Conservation (phyloP, 2,329 filamentous ascomycete genomes). For the Coleophoma crateriformis region DNA sequence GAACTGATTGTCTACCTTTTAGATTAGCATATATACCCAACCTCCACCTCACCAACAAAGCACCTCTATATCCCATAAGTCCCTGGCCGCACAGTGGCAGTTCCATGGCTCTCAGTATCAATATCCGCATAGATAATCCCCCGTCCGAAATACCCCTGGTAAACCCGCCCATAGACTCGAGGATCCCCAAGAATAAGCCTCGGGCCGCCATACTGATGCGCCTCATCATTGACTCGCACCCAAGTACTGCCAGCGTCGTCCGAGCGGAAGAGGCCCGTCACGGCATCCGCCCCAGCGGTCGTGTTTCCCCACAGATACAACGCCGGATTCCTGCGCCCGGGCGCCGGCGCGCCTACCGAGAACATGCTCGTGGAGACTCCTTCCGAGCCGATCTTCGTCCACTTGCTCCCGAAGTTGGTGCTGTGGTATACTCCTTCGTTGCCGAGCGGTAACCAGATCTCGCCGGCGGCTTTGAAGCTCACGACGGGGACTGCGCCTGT, state of each 20-base stretch:
- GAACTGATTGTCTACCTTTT: no score
- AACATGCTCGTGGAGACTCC: conserved; percentile 4
- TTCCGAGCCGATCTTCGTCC: conserved; percentile 4
- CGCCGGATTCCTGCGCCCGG: conserved; percentile 4
- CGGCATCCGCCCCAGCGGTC: background rate
- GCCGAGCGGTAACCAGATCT: conserved; percentile 10
- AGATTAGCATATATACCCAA: no score
- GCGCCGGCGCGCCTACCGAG: conserved; percentile 6
- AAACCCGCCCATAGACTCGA: conserved; percentile 9
- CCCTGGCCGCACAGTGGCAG: conserved; percentile 1
- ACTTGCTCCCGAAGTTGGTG: conserved; percentile 5
- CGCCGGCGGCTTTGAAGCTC: conserved; percentile 7
- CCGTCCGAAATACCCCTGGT: conserved; percentile 8
- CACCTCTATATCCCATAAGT: conserved; percentile 2
- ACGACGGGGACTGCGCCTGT: conserved; percentile 5
- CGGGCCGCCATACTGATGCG: conserved; percentile 9
- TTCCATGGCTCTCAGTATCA: background rate
- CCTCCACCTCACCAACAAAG: no score
- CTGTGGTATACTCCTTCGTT: conserved; percentile 6
- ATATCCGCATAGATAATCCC: conserved; percentile 11
- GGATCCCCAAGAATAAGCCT: conserved; percentile 6
- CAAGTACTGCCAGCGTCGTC: conserved; percentile 73
- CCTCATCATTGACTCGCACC: conserved; percentile 51
- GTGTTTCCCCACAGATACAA: conserved; percentile 7
- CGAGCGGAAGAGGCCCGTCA: conserved; percentile 58